phyloP scores from a whole-genome alignment of 2,329 filamentous ascomycete species.

The Fusarium nodosum region DNA sequence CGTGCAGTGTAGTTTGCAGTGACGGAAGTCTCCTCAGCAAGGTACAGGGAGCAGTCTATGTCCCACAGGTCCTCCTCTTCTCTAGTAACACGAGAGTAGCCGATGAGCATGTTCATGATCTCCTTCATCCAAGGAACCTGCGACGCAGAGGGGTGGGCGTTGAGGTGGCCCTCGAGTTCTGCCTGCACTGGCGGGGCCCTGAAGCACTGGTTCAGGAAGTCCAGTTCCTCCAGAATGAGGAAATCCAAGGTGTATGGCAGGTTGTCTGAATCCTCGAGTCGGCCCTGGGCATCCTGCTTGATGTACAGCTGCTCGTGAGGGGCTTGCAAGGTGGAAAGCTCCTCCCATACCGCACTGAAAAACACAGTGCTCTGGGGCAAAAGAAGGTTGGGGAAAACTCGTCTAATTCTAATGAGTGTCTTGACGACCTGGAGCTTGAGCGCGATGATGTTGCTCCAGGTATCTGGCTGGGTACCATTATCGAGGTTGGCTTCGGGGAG shows the following conservation, averaged over 20 bases:
- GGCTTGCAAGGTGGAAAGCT: constrained; percentile 79
- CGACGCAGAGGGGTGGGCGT: constrained; percentile 68
- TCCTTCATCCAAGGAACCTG: constrained; percentile 86
- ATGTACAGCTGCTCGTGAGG: constrained; percentile 89
- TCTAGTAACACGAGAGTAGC: constrained; percentile 88
- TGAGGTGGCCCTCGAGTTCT: constrained; percentile 86
- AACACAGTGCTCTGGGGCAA: constrained; percentile 84
- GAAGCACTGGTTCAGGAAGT: constrained; percentile 93
- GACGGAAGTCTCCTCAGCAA: constrained; percentile 94
- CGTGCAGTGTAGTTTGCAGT: constrained; percentile 96
- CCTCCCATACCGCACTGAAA: constrained; percentile 91
- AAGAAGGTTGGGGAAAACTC: constrained; percentile 84
- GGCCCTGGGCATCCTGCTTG: constrained; percentile 84
- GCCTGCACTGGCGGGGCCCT: constrained; percentile 89
- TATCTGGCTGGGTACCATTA: constrained; percentile 68
- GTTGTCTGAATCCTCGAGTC: constrained; percentile 88
- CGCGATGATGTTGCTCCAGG: constrained; percentile 85
- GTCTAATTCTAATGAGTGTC: constrained; percentile 89
- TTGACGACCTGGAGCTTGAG: constrained; percentile 96
- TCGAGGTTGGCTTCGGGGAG: constrained; percentile 73
- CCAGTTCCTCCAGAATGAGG: constrained; percentile 91
- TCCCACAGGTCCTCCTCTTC: constrained; percentile 98
- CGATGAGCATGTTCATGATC: constrained; percentile 85
- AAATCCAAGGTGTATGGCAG: constrained; percentile 97
- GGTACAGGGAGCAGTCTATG: constrained; percentile 93